Percentiles rank a stretch among this genome's conserved stretches.
Evolutionary conservation across 2,329 filamentous ascomycete species (phyloP).

Genomic region (Calonectria montana): DNA sequence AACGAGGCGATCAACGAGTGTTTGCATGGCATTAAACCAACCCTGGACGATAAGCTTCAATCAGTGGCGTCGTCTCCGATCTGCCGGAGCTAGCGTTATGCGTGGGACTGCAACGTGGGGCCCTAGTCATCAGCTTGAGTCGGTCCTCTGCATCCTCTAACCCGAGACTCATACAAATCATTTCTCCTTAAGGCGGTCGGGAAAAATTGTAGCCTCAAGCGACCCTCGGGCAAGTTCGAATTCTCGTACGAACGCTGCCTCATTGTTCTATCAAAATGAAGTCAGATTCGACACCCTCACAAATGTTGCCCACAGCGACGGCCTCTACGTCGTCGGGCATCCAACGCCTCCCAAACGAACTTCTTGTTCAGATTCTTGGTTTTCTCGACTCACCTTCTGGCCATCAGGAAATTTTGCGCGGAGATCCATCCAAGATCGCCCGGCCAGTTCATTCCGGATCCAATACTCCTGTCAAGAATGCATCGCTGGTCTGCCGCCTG

Average conservation of each 20-base stretch:
- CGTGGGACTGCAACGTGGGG: constrained; percentile 23
- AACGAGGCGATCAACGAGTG: not conserved
- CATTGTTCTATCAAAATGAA: not conserved
- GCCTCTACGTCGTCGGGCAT: constrained; percentile 28
- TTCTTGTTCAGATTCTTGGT: constrained; percentile 68
- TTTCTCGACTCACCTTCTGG: constrained; percentile 63
- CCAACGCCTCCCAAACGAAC: constrained; percentile 67
- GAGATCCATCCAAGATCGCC: constrained; percentile 57
- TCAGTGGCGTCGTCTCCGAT: constrained; percentile 24
- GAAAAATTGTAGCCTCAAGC: not conserved
- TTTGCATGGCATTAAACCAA: constrained; percentile 15
- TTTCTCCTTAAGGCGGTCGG: constrained; percentile 15
- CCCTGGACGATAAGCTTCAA: constrained; percentile 16
- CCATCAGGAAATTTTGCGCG: constrained; percentile 59
- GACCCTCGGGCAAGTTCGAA: not conserved
- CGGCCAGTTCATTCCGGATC: constrained; percentile 27
- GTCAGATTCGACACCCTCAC: not conserved
- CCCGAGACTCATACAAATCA: constrained; percentile 15
- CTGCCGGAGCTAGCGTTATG: constrained; percentile 21
- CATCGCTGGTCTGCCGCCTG: constrained; percentile 63
- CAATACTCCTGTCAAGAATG: constrained; percentile 62
- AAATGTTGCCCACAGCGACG: not conserved
- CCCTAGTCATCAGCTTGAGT: constrained; percentile 18
- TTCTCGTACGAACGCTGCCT: not conserved
- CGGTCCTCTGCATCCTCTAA: constrained; percentile 21